A percentile compares a stretch with the other conserved stretches of the same genome.
phyloP scores from a whole-genome alignment of 2,329 filamentous ascomycete species.

The Ambrosiella xylebori region DNA sequence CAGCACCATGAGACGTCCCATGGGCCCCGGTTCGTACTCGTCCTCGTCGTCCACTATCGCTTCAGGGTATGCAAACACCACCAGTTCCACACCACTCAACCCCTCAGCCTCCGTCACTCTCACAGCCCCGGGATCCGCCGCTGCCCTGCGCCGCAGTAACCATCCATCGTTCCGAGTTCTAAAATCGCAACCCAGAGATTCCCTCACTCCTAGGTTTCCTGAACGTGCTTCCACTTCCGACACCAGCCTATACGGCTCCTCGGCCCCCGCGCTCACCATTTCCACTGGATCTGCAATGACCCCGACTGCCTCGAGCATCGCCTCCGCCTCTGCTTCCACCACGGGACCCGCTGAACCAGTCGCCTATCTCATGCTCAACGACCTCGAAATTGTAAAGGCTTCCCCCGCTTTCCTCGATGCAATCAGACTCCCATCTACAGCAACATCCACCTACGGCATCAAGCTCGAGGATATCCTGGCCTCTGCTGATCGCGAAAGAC shows the following conservation, averaged over 20 bases:
- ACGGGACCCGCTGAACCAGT: constrained; percentile 30
- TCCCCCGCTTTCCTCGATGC: constrained; percentile 39
- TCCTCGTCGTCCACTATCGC: constrained; percentile 7
- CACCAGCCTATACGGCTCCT: constrained; percentile 26
- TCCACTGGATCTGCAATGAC: neutral
- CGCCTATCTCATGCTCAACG: constrained; percentile 37
- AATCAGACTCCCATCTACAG: constrained; percentile 30
- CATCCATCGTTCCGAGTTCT: constrained; percentile 27
- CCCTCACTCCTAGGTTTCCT: constrained; percentile 30
- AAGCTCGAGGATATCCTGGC: constrained; percentile 38
- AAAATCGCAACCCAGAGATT: constrained; percentile 35
- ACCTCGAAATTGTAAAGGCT: constrained; percentile 39
- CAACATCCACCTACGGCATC: constrained; percentile 28
- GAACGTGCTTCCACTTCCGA: constrained; percentile 34
- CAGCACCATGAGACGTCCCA: constrained; percentile 8
- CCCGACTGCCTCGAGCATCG: constrained; percentile 18
- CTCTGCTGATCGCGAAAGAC: constrained; percentile 33
- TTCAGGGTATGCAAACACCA: constrained; percentile 23
- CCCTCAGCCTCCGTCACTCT: constrained; percentile 10
- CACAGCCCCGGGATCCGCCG: neutral
- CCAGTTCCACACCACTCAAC: constrained; percentile 17
- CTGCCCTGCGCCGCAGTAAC: neutral
- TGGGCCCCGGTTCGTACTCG: constrained; percentile 9
- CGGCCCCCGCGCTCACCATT: constrained; percentile 16
- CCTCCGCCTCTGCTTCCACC: constrained; percentile 24